phyloP scores from a whole-genome alignment of 352 stramenopile species.

The Globisporangium viniferum region DNA sequence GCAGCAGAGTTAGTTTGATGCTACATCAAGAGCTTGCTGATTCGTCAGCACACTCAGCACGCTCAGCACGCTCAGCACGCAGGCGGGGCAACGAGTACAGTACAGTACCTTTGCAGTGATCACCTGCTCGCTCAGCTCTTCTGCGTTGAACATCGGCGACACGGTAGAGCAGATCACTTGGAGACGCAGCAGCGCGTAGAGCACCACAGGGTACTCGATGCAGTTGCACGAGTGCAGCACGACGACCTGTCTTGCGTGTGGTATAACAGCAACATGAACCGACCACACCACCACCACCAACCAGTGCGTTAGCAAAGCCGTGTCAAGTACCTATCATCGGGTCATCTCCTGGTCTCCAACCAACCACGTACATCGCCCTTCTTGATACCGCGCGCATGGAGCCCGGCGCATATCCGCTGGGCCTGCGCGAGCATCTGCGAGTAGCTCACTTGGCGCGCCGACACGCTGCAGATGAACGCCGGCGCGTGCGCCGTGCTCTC shows the following conservation, averaged over 20 bases:
- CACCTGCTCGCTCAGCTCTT: conserved; percentile 38
- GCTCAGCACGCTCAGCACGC: background rate
- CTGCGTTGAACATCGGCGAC: conserved; percentile 33
- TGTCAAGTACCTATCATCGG: background rate
- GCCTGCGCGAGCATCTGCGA: conserved; percentile 23
- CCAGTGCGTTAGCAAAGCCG: background rate
- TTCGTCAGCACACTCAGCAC: background rate
- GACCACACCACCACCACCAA: background rate
- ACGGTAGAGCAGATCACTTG: conserved; percentile 39
- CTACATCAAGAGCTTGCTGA: background rate
- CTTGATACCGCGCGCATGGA: conserved; percentile 34
- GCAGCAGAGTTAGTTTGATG: background rate
- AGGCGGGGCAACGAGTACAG: too few relatives aligned
- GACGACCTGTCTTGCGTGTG: conserved; percentile 26
- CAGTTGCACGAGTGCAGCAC: conserved; percentile 56
- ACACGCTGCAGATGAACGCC: conserved; percentile 42
- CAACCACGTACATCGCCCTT: conserved; percentile 38
- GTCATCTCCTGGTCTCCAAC: too few relatives aligned
- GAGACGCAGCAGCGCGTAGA: conserved; percentile 38
- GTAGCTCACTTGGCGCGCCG: conserved; percentile 37
- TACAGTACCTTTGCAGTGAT: conserved; percentile 25
- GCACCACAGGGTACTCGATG: conserved; percentile 46
- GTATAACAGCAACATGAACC: background rate
- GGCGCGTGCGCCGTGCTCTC: conserved; percentile 20
- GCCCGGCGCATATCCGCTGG: conserved; percentile 26